phyloP scores from a whole-genome alignment of 345 rosid species.

The Aquilaria yunnanensis region DNA sequence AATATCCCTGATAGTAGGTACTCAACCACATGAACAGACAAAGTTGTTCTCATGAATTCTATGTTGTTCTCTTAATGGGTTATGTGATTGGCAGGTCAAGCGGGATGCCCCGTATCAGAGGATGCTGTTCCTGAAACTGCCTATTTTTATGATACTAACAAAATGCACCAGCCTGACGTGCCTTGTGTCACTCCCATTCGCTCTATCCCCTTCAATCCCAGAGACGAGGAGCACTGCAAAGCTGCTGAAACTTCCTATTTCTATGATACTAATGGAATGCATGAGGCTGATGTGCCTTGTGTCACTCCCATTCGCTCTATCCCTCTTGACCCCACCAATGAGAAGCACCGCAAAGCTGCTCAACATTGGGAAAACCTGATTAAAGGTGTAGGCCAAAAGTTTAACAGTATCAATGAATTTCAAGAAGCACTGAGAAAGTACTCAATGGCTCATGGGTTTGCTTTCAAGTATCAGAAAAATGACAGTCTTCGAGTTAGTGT shows the following conservation, averaged over 20 bases:
- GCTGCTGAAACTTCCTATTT: too few relatives aligned
- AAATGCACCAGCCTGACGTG: background rate
- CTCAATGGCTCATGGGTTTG: constrained; percentile 46
- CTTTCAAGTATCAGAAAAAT: constrained; percentile 45
- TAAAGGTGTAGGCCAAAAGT: constrained; percentile 50
- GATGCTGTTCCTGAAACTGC: too few relatives aligned
- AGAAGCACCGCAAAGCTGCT: constrained; percentile 33
- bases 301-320: constrained; percentile 37
- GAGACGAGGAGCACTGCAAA: constrained; percentile 6
- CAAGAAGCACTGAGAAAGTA: constrained; percentile 49
- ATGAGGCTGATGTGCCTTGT: constrained; percentile 14
- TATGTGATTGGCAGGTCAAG: too few relatives aligned
- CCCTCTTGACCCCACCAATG: constrained; percentile 31
- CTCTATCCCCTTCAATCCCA: too few relatives aligned
- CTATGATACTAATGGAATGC: background rate
- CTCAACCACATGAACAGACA: background rate
- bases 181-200: too few relatives aligned
- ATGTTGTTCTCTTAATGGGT: background rate
- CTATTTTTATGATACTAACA: too few relatives aligned
- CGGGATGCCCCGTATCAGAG: too few relatives aligned
- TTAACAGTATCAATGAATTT: constrained; percentile 41
- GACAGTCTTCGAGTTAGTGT: constrained; percentile 41
- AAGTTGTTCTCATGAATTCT: constrained; percentile 13
- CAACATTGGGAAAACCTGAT: constrained; percentile 44
- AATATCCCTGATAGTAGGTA: constrained; percentile 90